phyloP scores from a whole-genome alignment of 176 grass and related monocot genomes.

The Raddia guianensis region DNA sequence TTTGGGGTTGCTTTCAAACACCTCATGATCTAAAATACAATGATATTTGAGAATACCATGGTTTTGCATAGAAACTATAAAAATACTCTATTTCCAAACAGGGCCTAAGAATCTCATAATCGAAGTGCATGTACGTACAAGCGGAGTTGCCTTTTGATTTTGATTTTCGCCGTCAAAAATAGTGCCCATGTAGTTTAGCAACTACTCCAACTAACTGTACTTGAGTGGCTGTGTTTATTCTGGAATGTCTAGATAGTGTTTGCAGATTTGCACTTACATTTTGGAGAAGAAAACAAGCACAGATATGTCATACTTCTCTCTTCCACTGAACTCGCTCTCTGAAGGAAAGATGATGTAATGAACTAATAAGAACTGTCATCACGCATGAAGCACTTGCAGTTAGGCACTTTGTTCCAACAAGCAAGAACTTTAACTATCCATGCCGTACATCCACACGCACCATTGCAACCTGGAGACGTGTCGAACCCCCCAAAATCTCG shows the following conservation, averaged over 20 bases:
- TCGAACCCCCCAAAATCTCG: neutral
- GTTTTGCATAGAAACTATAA: no score
- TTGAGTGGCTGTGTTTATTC: neutral
- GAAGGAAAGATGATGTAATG: neutral
- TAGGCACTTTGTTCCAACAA: conserved; percentile 13
- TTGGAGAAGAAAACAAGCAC: neutral
- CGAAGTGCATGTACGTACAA: no score
- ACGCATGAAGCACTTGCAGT: neutral
- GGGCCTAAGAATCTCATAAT: no score
- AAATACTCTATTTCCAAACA: no score
- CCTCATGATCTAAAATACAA: no score
- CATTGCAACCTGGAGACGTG: neutral
- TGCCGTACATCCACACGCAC: neutral
- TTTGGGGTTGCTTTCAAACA: no score
- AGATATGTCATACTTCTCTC: neutral
- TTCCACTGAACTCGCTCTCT: neutral
- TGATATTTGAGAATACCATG: no score
- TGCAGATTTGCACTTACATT: conserved; percentile 7
- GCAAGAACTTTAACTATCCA: neutral
- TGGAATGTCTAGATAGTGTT: neutral
- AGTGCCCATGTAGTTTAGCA: neutral
- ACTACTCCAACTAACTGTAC: neutral
- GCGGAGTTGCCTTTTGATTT: no score
- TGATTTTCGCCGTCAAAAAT: no score
- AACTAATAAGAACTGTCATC: neutral